Percentiles rank a stretch among this genome's conserved stretches.
Evolutionary conservation across 306 rosid genomes (phyloP).

Genomic region (Dalbergia cochinchinensis): DNA sequence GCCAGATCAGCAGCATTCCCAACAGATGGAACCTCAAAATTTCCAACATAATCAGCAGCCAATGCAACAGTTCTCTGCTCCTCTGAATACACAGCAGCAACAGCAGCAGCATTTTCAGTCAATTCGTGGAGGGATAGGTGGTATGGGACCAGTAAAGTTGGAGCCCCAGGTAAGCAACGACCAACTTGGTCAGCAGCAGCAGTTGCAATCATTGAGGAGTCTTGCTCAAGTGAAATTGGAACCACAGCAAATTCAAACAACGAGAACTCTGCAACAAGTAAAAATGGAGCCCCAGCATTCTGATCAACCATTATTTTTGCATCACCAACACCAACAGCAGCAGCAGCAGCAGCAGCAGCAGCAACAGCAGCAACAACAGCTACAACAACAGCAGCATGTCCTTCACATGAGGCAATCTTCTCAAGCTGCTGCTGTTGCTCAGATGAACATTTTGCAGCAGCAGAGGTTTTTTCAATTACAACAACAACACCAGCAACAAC

Average conservation of each 20-base stretch:
- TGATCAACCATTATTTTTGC: slow-evolving; percentile 83
- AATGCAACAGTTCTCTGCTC: slow-evolving; percentile 85
- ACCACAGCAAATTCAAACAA: slow-evolving; percentile 72
- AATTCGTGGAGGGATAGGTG: slow-evolving; percentile 73
- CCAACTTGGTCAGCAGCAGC: slow-evolving; percentile 78
- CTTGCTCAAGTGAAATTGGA: slow-evolving; percentile 80
- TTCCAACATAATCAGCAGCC: slow-evolving; percentile 89
- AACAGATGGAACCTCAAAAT: slow-evolving; percentile 77
- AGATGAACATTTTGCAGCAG: slow-evolving; percentile 81
- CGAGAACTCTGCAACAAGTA: slow-evolving; percentile 66
- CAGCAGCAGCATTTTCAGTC: slow-evolving; percentile 83
- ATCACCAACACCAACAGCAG: slow-evolving; percentile 70
- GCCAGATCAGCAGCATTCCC: slow-evolving; percentile 84
- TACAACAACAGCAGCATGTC: slow-evolving; percentile 73
- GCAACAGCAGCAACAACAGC: slow-evolving; percentile 71
- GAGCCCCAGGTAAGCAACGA: slow-evolving; percentile 84
- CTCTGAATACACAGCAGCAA: slow-evolving; percentile 70
- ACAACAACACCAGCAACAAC: slow-evolving; percentile 92
- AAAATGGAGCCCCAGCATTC: slow-evolving; percentile 83
- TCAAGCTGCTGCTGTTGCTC: slow-evolving; percentile 93
- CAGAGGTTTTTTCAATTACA: slow-evolving; percentile 84
- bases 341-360: slow-evolving; percentile 70
- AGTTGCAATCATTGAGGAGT: slow-evolving; percentile 74
- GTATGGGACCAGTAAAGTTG: slow-evolving; percentile 78
- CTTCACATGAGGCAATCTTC: slow-evolving; percentile 89